Evolutionary conservation across 208 protist species (phyloP), one percentile per base, ranked within the genome.

Genomic region (Trichomonas vaginalis): DNA sequence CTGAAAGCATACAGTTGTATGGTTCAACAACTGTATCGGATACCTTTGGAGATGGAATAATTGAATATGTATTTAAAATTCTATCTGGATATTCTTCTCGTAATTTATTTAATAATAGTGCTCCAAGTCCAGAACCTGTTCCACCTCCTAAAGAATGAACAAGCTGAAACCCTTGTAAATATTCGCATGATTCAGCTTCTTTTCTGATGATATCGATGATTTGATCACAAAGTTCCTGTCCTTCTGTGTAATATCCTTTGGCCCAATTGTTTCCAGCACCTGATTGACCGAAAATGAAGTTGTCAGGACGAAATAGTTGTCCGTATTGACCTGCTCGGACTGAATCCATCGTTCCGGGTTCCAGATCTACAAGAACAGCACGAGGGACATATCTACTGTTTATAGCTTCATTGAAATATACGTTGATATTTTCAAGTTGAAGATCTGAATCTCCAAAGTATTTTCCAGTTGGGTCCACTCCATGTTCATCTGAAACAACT

Each of bases 351-450:
- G 97, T 98, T 40, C 97, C 97, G 17, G 97, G 97, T 96, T 98
- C 97, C 17, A 97, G 87, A 96, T 97, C 97, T 95, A 97, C 96
- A 48, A 95, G 56, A 40, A 87, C 39, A 46, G 88, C 42, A 45
- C 95, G 70, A 10, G 92, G 92, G 32, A 95, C 37, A 46, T 86
- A 70, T 56, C 32, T 62, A 14, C 56, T 35, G 23, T 1, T 0
- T 32, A 96, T 95, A 23, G 97, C 98, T 97, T 99, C 98, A 96
- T 98, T 99, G 97, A 98, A 99, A 97, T 99, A 99, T 80, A 99
- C 98, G 97, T 99, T 99, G 96, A 99, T 98, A 96, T 98, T 97
- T 97, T 99, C 99, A 40, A 99, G 97, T 97, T 99, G 98, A 23
- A 99, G 96, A 95, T 98, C 97, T n/a, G 96, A 97, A 88, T 98